A percentile compares a stretch with the other conserved stretches of the same genome.
phyloP scores from a whole-genome alignment of 306 rosid genomes.

The Crataegus laevigata region DNA sequence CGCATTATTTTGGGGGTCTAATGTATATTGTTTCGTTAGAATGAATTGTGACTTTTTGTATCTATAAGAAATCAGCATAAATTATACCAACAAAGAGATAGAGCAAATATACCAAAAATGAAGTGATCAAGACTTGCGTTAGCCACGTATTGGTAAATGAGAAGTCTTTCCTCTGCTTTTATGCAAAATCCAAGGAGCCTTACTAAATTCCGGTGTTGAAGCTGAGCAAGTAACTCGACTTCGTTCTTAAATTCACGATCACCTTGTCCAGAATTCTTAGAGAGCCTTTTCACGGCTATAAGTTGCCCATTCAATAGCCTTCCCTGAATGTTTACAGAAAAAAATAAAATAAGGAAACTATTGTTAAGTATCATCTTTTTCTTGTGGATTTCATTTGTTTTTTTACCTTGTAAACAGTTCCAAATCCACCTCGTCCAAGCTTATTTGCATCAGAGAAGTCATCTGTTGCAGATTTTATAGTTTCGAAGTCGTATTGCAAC shows the following conservation, averaged over 20 bases:
- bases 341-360: neutral
- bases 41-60: neutral
- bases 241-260: slow-evolving; percentile 43
- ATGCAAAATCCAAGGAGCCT: slow-evolving; percentile 39
- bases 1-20: neutral
- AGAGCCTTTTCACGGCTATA: slow-evolving; percentile 39
- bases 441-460: slow-evolving; percentile 39
- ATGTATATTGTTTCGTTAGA: neutral
- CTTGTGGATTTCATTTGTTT: neutral
- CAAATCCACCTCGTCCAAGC: slow-evolving; percentile 55
- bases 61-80: neutral
- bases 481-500: slow-evolving; percentile 22
- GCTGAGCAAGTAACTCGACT: slow-evolving; percentile 36
- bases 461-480: slow-evolving; percentile 31
- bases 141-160: neutral
- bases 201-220: slow-evolving; percentile 45
- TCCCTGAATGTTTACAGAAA: slow-evolving; percentile 18
- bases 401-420: slow-evolving; percentile 44
- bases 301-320: slow-evolving; percentile 18
- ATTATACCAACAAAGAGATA: neutral
- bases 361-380: neutral
- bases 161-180: neutral
- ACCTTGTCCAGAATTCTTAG: slow-evolving; percentile 29
- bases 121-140: neutral
- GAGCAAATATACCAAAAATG: slow-evolving; percentile 1